Conservation (phyloP, 208 protist genomes). For the Leishmania amazonensis region DNA sequence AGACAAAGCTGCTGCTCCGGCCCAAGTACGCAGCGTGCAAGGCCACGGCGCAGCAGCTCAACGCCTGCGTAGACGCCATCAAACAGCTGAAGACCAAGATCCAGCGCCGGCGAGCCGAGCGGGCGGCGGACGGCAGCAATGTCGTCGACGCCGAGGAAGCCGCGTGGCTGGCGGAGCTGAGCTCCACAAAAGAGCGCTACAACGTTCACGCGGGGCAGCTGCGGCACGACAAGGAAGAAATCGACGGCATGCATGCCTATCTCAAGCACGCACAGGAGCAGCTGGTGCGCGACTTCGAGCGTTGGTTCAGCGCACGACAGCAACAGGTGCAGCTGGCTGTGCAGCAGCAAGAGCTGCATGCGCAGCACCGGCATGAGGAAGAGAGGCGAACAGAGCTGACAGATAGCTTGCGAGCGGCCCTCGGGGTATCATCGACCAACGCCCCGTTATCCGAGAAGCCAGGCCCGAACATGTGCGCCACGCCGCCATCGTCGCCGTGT, state of each 20-base stretch:
- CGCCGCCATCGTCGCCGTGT: background rate
- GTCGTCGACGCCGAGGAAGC: conserved; percentile 54
- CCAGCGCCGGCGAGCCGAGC: conserved; percentile 79
- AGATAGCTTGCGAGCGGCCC: conserved; percentile 3
- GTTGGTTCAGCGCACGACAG: conserved; percentile 78
- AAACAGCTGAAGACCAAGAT: conserved; percentile 73
- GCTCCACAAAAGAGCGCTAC: conserved; percentile 52
- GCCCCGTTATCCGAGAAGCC: background rate
- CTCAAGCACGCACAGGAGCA: conserved; percentile 87
- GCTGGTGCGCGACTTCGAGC: conserved; percentile 84
- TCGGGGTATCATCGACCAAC: background rate
- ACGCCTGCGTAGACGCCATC: conserved; percentile 72
- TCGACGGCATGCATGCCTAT: conserved; percentile 87
- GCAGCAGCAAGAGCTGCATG: conserved; percentile 27
- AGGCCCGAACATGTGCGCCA: no score
- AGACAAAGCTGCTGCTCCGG: conserved; percentile 71
- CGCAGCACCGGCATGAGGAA: background rate
- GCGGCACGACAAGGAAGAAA: conserved; percentile 74
- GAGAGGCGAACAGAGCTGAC: conserved; percentile 7
- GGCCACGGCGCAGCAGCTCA: conserved; percentile 57
- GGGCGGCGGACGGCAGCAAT: conserved; percentile 70
- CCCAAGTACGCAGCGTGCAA: conserved; percentile 74
- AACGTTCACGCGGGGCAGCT: conserved; percentile 51
- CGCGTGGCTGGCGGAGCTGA: conserved; percentile 31
- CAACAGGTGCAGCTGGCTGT: conserved; percentile 62